phyloP scores from a whole-genome alignment of 371 early-diverging fungal genomes.

The Mortierella sp. region DNA sequence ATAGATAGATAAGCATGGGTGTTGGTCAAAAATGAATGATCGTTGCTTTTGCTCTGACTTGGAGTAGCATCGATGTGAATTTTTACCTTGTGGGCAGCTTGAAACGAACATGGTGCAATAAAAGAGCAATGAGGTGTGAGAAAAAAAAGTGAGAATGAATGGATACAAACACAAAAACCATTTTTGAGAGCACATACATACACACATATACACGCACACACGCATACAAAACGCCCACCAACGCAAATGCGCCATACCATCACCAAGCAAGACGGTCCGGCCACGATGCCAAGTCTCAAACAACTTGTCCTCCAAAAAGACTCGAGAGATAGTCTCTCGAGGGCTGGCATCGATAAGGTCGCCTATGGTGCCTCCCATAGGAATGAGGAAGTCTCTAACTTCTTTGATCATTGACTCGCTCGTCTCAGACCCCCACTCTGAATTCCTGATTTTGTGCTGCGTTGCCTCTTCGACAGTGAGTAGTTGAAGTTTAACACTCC shows the following conservation, averaged over 20 bases:
- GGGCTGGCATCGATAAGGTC: constrained; percentile 21
- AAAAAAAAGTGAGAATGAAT: neutral
- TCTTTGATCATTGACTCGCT: constrained; percentile 21
- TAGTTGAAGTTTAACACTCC: neutral
- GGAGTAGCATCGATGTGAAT: too few relatives aligned
- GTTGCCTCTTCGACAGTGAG: neutral
- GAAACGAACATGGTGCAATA: neutral
- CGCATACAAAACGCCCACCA: neutral
- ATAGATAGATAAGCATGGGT: neutral
- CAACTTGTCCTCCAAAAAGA: constrained; percentile 19
- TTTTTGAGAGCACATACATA: neutral
- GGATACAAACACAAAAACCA: neutral
- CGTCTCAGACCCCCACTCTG: constrained; percentile 25
- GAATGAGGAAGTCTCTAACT: constrained; percentile 12
- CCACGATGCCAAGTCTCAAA: constrained; percentile 18
- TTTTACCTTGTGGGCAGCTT: neutral
- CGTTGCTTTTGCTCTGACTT: too few relatives aligned
- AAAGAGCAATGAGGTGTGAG: neutral
- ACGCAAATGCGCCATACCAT: neutral
- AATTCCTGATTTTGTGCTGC: neutral
- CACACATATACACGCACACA: too few relatives aligned
- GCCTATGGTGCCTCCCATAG: constrained; percentile 12
- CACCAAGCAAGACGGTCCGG: constrained; percentile 14
- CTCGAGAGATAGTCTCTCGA: constrained; percentile 15
- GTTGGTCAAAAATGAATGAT: neutral